phyloP scores from a whole-genome alignment of 108 stramenopile species.

The Bacterosira constricta region DNA sequence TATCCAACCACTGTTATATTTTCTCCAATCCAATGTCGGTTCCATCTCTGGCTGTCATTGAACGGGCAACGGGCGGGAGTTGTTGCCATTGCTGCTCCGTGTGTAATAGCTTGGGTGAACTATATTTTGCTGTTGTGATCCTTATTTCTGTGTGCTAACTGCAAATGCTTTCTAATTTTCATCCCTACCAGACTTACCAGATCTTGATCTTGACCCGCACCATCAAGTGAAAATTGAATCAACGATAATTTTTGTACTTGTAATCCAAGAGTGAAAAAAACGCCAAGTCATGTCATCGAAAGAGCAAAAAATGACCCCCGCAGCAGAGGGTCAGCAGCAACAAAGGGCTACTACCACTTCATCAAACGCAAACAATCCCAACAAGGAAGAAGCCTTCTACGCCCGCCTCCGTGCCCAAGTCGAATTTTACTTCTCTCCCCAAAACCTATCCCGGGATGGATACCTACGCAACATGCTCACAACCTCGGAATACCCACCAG shows the following conservation, averaged over 20 bases:
- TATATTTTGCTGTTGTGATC: too few species aligned
- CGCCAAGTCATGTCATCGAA: background rate
- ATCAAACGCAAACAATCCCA: background rate
- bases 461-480: constrained; percentile 59
- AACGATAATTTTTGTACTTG: background rate
- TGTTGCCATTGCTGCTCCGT: too few species aligned
- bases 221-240: too few species aligned
- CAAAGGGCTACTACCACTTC: background rate
- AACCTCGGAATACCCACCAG: too few species aligned
- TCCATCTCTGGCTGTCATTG: too few species aligned
- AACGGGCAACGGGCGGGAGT: too few species aligned
- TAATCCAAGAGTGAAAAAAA: background rate
- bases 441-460: constrained; percentile 59
- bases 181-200: too few species aligned
- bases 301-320: background rate
- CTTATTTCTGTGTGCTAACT: too few species aligned
- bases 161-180: too few species aligned
- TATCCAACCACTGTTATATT: too few species aligned
- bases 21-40: too few species aligned
- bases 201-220: background rate
- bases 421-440: constrained; percentile 69
- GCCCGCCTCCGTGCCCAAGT: constrained; percentile 50
- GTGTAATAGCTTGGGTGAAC: too few species aligned
- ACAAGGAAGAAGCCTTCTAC: constrained; percentile 20
- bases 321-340: background rate